Evolutionary conservation across 108 stramenopile species (phyloP).

Genomic region (Phaeodactylum tricornutum): DNA sequence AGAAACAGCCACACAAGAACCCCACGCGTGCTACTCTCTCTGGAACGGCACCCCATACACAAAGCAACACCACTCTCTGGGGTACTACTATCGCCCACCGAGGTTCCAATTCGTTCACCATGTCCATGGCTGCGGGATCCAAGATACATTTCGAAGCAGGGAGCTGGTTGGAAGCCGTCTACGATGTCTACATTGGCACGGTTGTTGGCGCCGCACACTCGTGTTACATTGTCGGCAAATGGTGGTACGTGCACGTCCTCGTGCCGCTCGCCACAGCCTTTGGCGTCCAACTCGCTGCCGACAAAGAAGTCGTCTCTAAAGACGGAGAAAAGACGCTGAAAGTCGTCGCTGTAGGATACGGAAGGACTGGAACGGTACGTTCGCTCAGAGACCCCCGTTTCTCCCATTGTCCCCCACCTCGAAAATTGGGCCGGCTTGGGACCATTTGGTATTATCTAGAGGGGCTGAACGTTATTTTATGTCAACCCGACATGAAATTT

Average conservation of each 20-base stretch:
- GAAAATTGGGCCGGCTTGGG: too few relatives aligned
- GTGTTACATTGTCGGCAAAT: conserved; percentile 7
- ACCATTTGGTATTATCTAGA: too few relatives aligned
- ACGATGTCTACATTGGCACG: conserved; percentile 26
- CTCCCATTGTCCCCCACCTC: too few relatives aligned
- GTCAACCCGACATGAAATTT: too few relatives aligned
- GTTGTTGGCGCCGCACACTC: conserved; percentile 18
- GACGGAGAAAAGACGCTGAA: conserved; percentile 25
- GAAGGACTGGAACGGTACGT: conserved; percentile 68
- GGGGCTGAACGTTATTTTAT: too few relatives aligned
- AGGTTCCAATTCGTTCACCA: neutral
- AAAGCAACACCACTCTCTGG: too few relatives aligned
- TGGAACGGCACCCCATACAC: too few relatives aligned
- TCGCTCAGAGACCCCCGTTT: neutral
- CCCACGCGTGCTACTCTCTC: too few relatives aligned
- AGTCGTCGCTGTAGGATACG: conserved; percentile 74
- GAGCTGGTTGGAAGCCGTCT: conserved; percentile 24
- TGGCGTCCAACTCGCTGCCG: neutral
- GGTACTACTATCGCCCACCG: too few relatives aligned
- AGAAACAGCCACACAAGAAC: too few relatives aligned
- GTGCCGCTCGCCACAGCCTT: conserved; percentile 3
- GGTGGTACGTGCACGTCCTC: conserved; percentile 4
- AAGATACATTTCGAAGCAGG: conserved; percentile 24
- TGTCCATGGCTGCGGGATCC: conserved; percentile 20
- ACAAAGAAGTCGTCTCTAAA: conserved; percentile 2